Evolutionary conservation across 495 filamentous ascomycete genomes (phyloP), one percentile per base, ranked within the genome.

Genomic region (Penicillium canescens): DNA sequence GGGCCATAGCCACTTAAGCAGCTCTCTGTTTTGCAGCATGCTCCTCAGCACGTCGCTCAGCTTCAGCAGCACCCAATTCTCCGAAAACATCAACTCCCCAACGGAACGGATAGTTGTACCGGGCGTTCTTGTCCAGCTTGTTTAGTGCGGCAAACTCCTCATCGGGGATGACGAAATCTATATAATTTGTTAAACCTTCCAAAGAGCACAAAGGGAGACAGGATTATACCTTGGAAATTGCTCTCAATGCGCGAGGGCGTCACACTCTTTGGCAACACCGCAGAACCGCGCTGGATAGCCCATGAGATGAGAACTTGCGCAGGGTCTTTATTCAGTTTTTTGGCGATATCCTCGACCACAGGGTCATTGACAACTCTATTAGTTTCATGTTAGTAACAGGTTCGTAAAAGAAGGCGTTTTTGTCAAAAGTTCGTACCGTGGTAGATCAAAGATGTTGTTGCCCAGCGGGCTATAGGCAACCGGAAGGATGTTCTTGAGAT

Each of bases 261-360:
- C 11, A 84, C 78, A 63, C 79, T 83, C 71, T 86, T 86, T 8
- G 82, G 82, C 46, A 86, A 62, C 8, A 85, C 82, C 4, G 77
- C 74, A 21, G 78, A 83, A 14, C 82, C 81, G 54, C 78, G 91
- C 70, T 96, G 89, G 55, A 95, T 64, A 59, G 87, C 89, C 91
- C 91, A 96, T 16, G 88, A 80, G 12, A 96, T 63, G 50, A 96
- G 66, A 13, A 96, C 68, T 61, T 89, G 84, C 0, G 87, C 86
- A 39, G 85, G 78, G 12, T 85, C 85, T 72, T 87, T 90, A 20
- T 77, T 77, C 54, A 92, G 75, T 64, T 90, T 88, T 63, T 82
- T 78, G 0, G 82, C 81, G 41, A 93, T 63, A 35, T 77, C 69
- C 40, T 77, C 67, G n/a, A 93, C 69, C 4, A 71, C 57, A 9